phyloP scores from a whole-genome alignment of 257 asterid species.

The Handroanthus guayacan region DNA sequence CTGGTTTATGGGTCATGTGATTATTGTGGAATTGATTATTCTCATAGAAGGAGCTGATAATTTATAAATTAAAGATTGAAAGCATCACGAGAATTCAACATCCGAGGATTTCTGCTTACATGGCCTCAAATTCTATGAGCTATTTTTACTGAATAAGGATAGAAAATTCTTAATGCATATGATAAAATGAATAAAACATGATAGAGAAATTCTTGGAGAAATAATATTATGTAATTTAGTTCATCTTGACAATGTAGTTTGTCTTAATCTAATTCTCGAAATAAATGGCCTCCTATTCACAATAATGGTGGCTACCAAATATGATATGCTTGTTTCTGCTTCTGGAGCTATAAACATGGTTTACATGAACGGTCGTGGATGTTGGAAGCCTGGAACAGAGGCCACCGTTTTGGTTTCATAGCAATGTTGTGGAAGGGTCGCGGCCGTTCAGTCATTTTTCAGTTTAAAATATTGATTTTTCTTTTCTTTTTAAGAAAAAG shows the following conservation, averaged over 20 bases:
- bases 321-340: neutral
- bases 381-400: no score
- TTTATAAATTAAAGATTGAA: neutral
- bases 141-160: neutral
- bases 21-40: neutral
- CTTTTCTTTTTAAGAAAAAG: no score
- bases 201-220: no score
- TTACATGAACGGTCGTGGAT: no score
- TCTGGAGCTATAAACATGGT: neutral
- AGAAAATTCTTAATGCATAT: neutral
- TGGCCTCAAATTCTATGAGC: neutral
- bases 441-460: no score
- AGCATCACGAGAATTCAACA: constrained; percentile 7
- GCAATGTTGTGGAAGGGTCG: no score
- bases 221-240: neutral
- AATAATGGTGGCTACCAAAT: neutral
- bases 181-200: neutral
- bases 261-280: neutral
- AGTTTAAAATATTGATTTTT: no score
- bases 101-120: neutral
- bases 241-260: neutral
- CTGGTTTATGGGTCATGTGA: neutral
- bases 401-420: no score
- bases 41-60: neutral
- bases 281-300: neutral